Evolutionary conservation across 116 monocot genomes (phyloP), one percentile per base, ranked within the genome.

Genomic region (Iris pallida): DNA sequence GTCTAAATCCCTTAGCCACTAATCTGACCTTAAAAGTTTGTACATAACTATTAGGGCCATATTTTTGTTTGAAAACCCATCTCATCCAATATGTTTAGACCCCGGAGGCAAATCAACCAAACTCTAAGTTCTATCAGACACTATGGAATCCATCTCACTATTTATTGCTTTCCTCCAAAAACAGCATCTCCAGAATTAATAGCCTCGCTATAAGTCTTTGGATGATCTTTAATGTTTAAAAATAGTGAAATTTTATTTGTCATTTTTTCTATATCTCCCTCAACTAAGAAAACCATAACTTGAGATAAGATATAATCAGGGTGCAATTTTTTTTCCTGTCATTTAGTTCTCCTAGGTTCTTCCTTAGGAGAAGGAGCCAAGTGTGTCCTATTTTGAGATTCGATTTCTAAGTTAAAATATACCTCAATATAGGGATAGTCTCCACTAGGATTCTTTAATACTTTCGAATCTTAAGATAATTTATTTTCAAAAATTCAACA

Each of bases 111-210:
- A 0, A 53, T 53, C 15, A 10, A 53, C 53, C 10, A 53, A 15
- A 15, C 10, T 15, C 53, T 4, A 53, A 0, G 53, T 53, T 12
- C 15, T 53, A 53, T 53, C 4, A 53, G 53, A 53, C 15, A 53
- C 2, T 53, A 1, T 53, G 10, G 58, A 75, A 8, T 67, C 49
- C 42, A 75, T 67, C 46, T 75, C 74, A 67, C 59, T 53, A 51
- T 68, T 51, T n/a, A 58, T 16, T 19, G 58, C 46, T 60, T 67
- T 41, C 5, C 52, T 66, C 17, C 45, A 67, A 46, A 61, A 75
- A 8, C 20, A 53, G 17, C 15, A n/a, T 61, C 67, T 51, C 59
- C 16, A 16, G 58, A 75, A 17, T 30, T 12, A 15, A 59, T 59
- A 5, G 67, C 74, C 52, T 66, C 58, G 2, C n/a, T 42, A 48